phyloP scores from a whole-genome alignment of 1,139 yeast genomes.

The Saccharomyces hybrid region DNA sequence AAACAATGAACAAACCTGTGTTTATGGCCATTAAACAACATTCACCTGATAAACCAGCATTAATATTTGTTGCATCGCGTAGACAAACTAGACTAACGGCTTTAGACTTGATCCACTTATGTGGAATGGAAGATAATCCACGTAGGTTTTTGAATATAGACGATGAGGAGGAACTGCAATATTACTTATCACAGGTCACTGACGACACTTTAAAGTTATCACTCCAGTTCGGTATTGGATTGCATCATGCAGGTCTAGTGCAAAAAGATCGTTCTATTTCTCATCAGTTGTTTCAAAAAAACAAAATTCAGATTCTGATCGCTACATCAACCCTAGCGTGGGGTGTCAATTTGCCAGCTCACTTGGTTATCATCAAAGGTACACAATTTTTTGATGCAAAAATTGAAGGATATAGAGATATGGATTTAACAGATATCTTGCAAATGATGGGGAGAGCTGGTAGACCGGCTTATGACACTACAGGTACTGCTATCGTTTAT shows the following conservation, averaged over 20 bases:
- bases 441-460: conserved; percentile 77
- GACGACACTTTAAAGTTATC: conserved; percentile 84
- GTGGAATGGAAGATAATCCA: conserved; percentile 94
- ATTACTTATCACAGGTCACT: conserved; percentile 57
- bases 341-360: conserved; percentile 58
- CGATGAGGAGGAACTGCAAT: conserved; percentile 63
- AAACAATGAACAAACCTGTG: conserved; percentile 96
- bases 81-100: conserved; percentile 96
- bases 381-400: conserved; percentile 42
- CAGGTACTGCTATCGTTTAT: conserved; percentile 90
- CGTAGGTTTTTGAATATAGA: conserved; percentile 72
- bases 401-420: conserved; percentile 47
- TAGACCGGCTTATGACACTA: conserved; percentile 92
- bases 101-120: conserved; percentile 79
- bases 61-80: conserved; percentile 94
- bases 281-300: conserved; percentile 75
- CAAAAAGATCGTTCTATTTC: conserved; percentile 84
- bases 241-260: conserved; percentile 96
- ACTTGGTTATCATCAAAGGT: conserved; percentile 51
- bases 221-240: conserved; percentile 90
- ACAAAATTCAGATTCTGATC: conserved; percentile 80
- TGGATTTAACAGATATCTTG: conserved; percentile 68
- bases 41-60: conserved; percentile 86
- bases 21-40: conserved; percentile 94
- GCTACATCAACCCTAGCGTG: conserved; percentile 91